A percentile compares a stretch with the other conserved stretches of the same genome.
These are phyloP conservation scores for Thalassiosira profunda DNA, from an alignment of 108 stramenopile genomes.

Conservation along the genomic window DNA sequence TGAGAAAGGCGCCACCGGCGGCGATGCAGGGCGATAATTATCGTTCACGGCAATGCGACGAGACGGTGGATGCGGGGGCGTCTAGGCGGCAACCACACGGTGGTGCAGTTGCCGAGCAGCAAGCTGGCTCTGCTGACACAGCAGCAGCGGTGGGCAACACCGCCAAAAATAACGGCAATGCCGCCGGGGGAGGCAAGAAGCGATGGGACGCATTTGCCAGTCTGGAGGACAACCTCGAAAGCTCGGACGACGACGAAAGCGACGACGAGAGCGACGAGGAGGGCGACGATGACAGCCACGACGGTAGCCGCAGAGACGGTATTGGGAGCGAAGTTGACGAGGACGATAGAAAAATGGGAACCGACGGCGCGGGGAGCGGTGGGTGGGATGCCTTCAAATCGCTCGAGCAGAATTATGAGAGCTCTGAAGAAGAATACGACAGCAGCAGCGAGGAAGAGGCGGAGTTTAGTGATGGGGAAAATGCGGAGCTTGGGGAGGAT, in stretches of 20 bases:
- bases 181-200: background rate
- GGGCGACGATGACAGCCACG: background rate
- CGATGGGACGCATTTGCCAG: constrained; percentile 25
- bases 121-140: too few relatives aligned
- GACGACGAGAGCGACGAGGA: background rate
- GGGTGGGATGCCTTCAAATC: constrained; percentile 3
- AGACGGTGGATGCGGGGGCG: too few relatives aligned
- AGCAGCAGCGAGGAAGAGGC: background rate
- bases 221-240: constrained; percentile 12
- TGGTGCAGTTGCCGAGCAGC: too few relatives aligned
- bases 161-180: too few relatives aligned
- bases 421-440: too few relatives aligned
- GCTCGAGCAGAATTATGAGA: background rate
- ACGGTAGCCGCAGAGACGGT: background rate
- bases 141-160: too few relatives aligned
- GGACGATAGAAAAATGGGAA: too few relatives aligned
- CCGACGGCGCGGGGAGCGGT: background rate
- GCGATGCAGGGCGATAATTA: too few relatives aligned
- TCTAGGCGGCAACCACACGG: too few relatives aligned
- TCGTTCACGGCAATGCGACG: too few relatives aligned
- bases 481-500: too few relatives aligned
- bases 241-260: background rate
- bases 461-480: background rate
- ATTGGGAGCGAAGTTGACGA: background rate
- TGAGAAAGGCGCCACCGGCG: too few relatives aligned